A percentile compares a stretch with the other conserved stretches of the same genome.
Evolutionary conservation across 441 rosid genomes (phyloP).

Genomic region (Sinapis alba): DNA sequence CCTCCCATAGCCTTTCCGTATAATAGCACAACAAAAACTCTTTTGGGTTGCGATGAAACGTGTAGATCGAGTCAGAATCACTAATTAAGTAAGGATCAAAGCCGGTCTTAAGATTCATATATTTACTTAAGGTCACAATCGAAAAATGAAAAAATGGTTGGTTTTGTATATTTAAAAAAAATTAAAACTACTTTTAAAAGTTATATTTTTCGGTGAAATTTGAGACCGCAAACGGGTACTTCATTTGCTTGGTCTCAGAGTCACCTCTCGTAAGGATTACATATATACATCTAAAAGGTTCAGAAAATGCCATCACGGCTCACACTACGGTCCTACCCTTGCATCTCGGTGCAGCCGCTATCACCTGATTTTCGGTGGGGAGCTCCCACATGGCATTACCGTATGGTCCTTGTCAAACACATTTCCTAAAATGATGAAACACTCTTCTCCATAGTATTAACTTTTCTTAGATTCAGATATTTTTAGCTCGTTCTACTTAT

Average conservation of each 20-base stretch:
- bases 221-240: no score
- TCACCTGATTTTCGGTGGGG: slow-evolving; percentile 38
- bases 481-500: background rate
- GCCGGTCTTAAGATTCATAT: no score
- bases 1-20: slow-evolving; percentile 32
- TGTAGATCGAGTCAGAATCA: slow-evolving; percentile 7
- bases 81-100: background rate
- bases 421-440: slow-evolving; percentile 17
- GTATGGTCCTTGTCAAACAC: background rate
- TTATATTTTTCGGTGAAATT: no score
- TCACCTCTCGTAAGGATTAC: no score
- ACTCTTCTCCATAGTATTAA: background rate
- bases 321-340: slow-evolving; percentile 46
- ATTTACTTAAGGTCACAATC: no score
- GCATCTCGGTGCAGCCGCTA: slow-evolving; percentile 52
- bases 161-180: no score
- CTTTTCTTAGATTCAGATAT: slow-evolving; percentile 16
- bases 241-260: no score
- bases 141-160: no score
- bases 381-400: slow-evolving; percentile 25
- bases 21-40: slow-evolving; percentile 14
- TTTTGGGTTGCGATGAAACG: slow-evolving; percentile 21
- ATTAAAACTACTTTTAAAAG: no score
- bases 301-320: slow-evolving; percentile 11
- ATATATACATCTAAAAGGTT: slow-evolving; percentile 1